Evolutionary conservation across 2,329 filamentous ascomycete genomes (phyloP).

Genomic region (Fusarium hostae): DNA sequence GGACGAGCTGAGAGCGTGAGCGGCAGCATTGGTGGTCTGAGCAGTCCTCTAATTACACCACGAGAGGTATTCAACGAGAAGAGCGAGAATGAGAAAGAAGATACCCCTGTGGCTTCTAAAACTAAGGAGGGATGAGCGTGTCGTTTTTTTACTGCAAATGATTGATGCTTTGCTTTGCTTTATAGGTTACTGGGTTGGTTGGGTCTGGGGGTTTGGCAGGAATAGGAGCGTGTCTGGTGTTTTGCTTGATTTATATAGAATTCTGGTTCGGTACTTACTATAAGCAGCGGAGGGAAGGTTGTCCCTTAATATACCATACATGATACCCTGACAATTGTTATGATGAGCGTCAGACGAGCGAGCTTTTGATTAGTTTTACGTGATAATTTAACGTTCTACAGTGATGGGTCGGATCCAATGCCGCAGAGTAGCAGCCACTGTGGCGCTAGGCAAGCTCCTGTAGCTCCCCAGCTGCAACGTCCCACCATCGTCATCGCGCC

Average conservation of each 20-base stretch:
- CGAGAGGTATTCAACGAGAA: conserved; percentile 56
- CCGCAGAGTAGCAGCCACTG: conserved; percentile 37
- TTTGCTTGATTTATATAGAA: conserved; percentile 36
- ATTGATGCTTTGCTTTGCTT: conserved; percentile 32
- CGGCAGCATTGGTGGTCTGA: conserved; percentile 74
- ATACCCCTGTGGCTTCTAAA: conserved; percentile 21
- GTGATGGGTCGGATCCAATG: background rate
- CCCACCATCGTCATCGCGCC: conserved; percentile 50
- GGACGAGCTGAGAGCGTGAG: conserved; percentile 83
- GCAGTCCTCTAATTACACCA: conserved; percentile 72
- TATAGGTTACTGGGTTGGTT: conserved; percentile 18
- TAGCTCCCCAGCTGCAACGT: conserved; percentile 41
- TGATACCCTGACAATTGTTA: conserved; percentile 45
- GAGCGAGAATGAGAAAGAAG: conserved; percentile 43
- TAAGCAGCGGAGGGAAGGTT: conserved; percentile 28
- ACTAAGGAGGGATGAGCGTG: conserved; percentile 32
- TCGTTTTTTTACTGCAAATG: conserved; percentile 27
- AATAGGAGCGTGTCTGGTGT: conserved; percentile 28
- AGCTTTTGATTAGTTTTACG: background rate
- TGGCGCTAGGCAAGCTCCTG: conserved; percentile 40
- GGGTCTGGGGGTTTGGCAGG: conserved; percentile 28
- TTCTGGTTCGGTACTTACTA: conserved; percentile 34
- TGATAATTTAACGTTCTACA: background rate
- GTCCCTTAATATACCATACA: conserved; percentile 43
- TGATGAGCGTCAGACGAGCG: background rate